A percentile compares a stretch with the other conserved stretches of the same genome.
Evolutionary conservation across 2,329 filamentous ascomycete species (phyloP).

Genomic region (Cordyceps fumosorosea): DNA sequence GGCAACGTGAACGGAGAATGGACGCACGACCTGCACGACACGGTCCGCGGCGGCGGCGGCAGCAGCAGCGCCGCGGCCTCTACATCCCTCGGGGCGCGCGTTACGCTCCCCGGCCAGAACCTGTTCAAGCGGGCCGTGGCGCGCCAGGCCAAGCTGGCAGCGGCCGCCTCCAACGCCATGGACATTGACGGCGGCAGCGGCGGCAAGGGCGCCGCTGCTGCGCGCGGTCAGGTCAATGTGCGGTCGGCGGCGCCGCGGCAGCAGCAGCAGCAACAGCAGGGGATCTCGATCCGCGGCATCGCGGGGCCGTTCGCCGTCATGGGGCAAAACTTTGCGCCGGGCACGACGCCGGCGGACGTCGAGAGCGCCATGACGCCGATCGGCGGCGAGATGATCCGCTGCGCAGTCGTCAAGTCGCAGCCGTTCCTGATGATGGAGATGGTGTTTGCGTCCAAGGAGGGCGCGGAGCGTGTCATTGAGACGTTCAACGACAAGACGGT

Average conservation of each 20-base stretch:
- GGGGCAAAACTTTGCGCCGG: constrained; percentile 75
- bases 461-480: constrained; percentile 66
- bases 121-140: constrained; percentile 22
- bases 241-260: constrained; percentile 18
- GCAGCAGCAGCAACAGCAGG: constrained; percentile 25
- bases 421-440: constrained; percentile 75
- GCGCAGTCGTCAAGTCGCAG: constrained; percentile 57
- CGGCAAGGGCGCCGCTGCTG: constrained; percentile 19
- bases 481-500: constrained; percentile 77
- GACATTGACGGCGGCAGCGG: constrained; percentile 21
- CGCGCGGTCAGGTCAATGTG: constrained; percentile 16
- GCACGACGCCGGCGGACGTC: constrained; percentile 76
- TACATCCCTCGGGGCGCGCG: constrained; percentile 41
- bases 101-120: constrained; percentile 32
- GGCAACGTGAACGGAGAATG: constrained; percentile 61
- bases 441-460: constrained; percentile 63
- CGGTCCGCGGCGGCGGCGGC: constrained; percentile 28
- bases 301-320: constrained; percentile 66
- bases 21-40: constrained; percentile 62
- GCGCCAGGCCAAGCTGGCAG: constrained; percentile 34
- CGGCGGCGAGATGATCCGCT: constrained; percentile 62
- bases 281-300: constrained; percentile 66
- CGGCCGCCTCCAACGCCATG: constrained; percentile 36
- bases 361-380: constrained; percentile 73
- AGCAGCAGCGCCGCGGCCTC: constrained; percentile 13